These are phyloP conservation scores for Caryocar brasiliense DNA, from an alignment of 441 rosid species.

Conservation along the genomic window DNA sequence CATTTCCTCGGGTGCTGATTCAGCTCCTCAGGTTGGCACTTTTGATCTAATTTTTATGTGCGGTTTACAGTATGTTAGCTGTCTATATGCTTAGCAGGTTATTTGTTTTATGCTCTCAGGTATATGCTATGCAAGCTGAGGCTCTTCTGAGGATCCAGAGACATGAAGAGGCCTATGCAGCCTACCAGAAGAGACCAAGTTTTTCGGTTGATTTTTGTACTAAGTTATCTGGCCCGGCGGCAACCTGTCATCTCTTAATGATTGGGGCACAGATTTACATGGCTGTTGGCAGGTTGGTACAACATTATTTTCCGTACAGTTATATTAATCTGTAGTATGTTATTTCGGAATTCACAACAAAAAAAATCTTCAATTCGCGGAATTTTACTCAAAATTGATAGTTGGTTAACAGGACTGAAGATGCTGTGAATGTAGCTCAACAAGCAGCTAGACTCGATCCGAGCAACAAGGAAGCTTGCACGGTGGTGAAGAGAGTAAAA, in stretches of 20 bases:
- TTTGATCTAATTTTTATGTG: neutral
- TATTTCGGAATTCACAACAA: neutral
- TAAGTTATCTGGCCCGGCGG: conserved; percentile 40
- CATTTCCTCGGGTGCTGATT: conserved; percentile 55
- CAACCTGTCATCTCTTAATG: conserved; percentile 34
- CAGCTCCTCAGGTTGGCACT: conserved; percentile 56
- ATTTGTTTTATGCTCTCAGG: conserved; percentile 18
- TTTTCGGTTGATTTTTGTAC: conserved; percentile 32
- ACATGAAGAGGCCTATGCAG: conserved; percentile 57
- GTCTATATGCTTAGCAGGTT: too few species aligned
- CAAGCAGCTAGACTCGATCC: conserved; percentile 59
- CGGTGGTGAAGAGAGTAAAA: conserved; percentile 29
- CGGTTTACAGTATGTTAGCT: too few species aligned
- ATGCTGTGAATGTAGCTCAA: conserved; percentile 48
- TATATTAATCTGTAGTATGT: too few species aligned
- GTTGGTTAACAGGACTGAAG: conserved; percentile 44
- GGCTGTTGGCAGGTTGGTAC: conserved; percentile 57
- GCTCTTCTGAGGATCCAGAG: conserved; percentile 55
- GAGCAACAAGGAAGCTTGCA: conserved; percentile 39
- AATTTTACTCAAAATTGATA: neutral
- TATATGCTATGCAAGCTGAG: conserved; percentile 60
- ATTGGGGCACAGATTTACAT: conserved; percentile 51
- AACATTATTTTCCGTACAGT: too few species aligned
- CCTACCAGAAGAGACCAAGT: conserved; percentile 40
- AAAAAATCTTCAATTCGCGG: neutral